These are phyloP conservation scores for Polyplosphaeria fusca DNA, from an alignment of 495 filamentous ascomycete species.

Conservation along the genomic window DNA sequence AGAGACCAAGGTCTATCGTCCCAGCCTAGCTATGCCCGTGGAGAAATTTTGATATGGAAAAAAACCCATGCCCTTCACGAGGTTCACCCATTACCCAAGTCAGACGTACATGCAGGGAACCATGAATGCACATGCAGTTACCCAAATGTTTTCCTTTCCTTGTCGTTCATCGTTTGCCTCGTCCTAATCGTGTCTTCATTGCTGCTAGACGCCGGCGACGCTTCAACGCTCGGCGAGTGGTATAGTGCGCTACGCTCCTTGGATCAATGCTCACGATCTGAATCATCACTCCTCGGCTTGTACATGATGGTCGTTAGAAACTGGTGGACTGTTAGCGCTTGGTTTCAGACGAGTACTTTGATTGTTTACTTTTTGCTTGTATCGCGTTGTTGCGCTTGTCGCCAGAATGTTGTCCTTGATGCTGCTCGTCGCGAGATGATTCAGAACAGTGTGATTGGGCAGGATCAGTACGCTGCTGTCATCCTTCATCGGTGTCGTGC, in stretches of 20 bases:
- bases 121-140: too few species aligned
- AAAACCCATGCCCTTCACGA: too few species aligned
- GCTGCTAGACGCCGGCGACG: not conserved
- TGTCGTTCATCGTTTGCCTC: too few species aligned
- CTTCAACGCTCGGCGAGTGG: too few species aligned
- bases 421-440: conserved; percentile 96
- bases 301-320: conserved; percentile 98
- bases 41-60: too few species aligned
- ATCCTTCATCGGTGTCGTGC: conserved; percentile 86
- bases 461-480: conserved; percentile 94
- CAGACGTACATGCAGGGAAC: too few species aligned
- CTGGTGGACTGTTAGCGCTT: conserved; percentile 45
- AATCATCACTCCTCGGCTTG: conserved; percentile 64
- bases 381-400: conserved; percentile 94
- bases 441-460: conserved; percentile 95
- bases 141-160: too few species aligned
- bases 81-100: too few species aligned
- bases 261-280: conserved; percentile 3
- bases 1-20: too few species aligned
- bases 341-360: not conserved
- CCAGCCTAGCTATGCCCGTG: too few species aligned
- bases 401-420: conserved; percentile 95
- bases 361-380: conserved; percentile 80
- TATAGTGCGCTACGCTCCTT: too few species aligned
- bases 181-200: too few species aligned